These are phyloP conservation scores for Verticillium isaacii DNA, from an alignment of 2,329 filamentous ascomycete genomes.

Conservation along the genomic window DNA sequence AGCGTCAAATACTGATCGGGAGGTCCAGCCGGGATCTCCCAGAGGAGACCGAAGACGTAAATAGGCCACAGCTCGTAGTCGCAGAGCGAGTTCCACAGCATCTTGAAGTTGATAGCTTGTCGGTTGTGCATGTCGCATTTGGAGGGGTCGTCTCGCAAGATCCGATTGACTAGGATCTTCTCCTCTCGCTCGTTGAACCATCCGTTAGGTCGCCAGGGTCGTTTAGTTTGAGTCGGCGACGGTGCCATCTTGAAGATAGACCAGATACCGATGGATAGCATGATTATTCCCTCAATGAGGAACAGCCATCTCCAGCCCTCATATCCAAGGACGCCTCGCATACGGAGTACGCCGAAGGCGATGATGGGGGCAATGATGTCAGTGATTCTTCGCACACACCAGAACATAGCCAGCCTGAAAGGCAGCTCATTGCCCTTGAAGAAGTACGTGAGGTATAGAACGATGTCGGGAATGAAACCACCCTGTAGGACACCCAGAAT, in stretches of 20 bases:
- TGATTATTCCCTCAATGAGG: constrained; percentile 15
- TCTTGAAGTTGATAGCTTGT: constrained; percentile 39
- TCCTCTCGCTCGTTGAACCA: constrained; percentile 56
- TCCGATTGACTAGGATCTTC: constrained; percentile 52
- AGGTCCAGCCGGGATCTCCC: constrained; percentile 22
- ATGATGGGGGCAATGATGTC: constrained; percentile 21
- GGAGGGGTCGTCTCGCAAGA: constrained; percentile 49
- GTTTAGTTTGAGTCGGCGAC: constrained; percentile 32
- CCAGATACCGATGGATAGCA: constrained; percentile 18
- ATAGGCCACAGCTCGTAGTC: constrained; percentile 55
- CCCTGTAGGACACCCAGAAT: constrained; percentile 38
- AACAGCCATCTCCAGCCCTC: constrained; percentile 21
- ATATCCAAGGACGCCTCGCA: constrained; percentile 17
- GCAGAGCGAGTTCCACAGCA: constrained; percentile 39
- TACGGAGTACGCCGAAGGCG: constrained; percentile 21
- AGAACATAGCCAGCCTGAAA: constrained; percentile 19
- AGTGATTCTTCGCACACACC: constrained; percentile 17
- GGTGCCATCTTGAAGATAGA: constrained; percentile 25
- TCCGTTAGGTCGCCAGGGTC: constrained; percentile 42
- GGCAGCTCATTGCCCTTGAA: constrained; percentile 20
- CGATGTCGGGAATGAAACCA: constrained; percentile 33
- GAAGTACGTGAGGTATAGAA: constrained; percentile 21
- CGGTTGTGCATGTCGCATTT: constrained; percentile 53
- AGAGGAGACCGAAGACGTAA: constrained; percentile 43
- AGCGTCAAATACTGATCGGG: constrained; percentile 20